A percentile compares a stretch with the other conserved stretches of the same genome.
These are phyloP conservation scores for Spergularia marina DNA, from an alignment of 148 eudicot species.

Conservation along the genomic window DNA sequence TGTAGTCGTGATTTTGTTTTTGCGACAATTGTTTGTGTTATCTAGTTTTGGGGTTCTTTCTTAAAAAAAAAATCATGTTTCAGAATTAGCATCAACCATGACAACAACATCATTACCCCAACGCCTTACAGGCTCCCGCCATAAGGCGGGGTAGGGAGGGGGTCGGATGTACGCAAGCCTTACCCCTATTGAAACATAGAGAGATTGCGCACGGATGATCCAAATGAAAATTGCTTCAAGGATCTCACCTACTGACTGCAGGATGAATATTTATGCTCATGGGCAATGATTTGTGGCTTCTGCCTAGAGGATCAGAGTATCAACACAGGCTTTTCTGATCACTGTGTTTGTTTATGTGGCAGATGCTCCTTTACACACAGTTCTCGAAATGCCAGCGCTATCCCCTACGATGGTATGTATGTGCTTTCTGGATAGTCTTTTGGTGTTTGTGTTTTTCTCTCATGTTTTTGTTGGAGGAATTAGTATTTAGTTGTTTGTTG, in stretches of 20 bases:
- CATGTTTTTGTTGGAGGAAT: not conserved
- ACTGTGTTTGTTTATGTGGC: constrained; percentile 32
- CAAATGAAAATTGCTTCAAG: no score
- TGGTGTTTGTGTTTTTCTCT: not conserved
- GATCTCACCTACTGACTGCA: not conserved
- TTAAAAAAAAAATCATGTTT: no score
- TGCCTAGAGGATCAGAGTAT: not conserved
- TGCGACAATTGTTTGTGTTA: not conserved
- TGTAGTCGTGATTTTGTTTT: not conserved
- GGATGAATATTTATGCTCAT: not conserved
- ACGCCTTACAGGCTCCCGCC: no score
- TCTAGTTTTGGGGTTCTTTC: not conserved
- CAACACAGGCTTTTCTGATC: not conserved
- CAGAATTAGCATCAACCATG: no score
- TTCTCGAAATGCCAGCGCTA: constrained; percentile 87
- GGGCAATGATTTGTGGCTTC: constrained; percentile 1
- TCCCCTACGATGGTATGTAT: constrained; percentile 90
- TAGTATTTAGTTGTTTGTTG: constrained; percentile 3
- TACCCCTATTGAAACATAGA: no score
- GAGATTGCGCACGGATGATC: no score
- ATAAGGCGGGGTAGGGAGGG: no score
- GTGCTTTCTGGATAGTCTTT: not conserved
- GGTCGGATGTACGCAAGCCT: no score
- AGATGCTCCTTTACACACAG: constrained; percentile 58
- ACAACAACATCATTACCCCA: no score